Conservation (phyloP, 768 basidiomycete species). For the Lepiota venenata region DNA sequence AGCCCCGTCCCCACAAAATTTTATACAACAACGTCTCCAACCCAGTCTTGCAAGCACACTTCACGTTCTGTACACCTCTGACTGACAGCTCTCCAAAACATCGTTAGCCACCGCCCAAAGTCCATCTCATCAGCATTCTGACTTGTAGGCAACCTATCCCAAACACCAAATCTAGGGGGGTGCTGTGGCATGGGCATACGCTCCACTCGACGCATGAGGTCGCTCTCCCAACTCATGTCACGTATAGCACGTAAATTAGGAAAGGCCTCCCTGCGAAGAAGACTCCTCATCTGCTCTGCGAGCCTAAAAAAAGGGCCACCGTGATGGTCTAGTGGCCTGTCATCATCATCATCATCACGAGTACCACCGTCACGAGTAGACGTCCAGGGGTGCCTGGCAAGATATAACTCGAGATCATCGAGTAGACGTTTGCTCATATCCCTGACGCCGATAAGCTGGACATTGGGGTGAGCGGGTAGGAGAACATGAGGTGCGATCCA, state of each 20-base stretch:
- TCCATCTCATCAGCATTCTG: slow-evolving; percentile 3
- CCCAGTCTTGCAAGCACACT: slow-evolving; percentile 66
- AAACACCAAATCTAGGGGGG: background rate
- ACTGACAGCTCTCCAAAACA: slow-evolving; percentile 49
- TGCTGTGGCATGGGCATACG: slow-evolving; percentile 8
- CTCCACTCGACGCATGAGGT: slow-evolving; percentile 43
- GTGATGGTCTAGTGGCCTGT: slow-evolving; percentile 8
- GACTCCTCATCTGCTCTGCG: slow-evolving; percentile 58
- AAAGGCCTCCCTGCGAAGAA: slow-evolving; percentile 58
- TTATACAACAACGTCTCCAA: slow-evolving; percentile 27
- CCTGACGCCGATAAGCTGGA: slow-evolving; percentile 68
- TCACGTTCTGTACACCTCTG: slow-evolving; percentile 46
- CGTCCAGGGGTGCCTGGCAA: slow-evolving; percentile 16
- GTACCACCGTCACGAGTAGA: too few relatives aligned
- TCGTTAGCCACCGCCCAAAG: slow-evolving; percentile 7
- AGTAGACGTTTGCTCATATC: slow-evolving; percentile 63
- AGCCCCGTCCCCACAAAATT: too few relatives aligned
- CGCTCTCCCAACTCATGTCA: slow-evolving; percentile 61
- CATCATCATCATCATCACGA: too few relatives aligned
- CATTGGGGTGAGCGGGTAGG: slow-evolving; percentile 56
- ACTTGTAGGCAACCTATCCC: slow-evolving; percentile 1
- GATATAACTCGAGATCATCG: slow-evolving; percentile 35
- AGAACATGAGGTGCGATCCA: slow-evolving; percentile 80
- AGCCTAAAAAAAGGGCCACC: slow-evolving; percentile 58
- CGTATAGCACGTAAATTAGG: slow-evolving; percentile 57